A percentile compares a stretch with the other conserved stretches of the same genome.
These are phyloP conservation scores for Alternaria triticimaculans DNA, from an alignment of 2,329 filamentous ascomycete species.

Conservation along the genomic window DNA sequence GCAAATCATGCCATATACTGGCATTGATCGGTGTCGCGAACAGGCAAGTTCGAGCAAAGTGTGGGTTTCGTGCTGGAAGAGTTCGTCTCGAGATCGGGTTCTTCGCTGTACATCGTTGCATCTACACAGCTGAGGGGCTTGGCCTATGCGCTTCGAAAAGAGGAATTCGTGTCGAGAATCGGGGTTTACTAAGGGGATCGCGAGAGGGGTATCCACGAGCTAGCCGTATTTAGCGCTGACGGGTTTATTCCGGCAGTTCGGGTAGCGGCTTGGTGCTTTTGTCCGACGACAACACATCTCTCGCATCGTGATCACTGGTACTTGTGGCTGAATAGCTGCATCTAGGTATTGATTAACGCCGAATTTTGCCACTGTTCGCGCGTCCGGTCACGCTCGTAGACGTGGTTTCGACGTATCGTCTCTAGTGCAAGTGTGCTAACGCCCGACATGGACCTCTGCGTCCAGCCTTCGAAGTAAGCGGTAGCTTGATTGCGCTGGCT, in stretches of 20 bases:
- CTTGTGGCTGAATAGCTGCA: neutral
- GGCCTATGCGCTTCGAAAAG: neutral
- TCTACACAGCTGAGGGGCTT: neutral
- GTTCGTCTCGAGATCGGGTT: neutral
- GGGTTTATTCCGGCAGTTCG: neutral
- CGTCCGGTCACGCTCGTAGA: neutral
- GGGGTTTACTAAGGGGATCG: slow-evolving; percentile 9
- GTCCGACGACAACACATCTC: neutral
- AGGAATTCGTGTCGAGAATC: slow-evolving; percentile 10
- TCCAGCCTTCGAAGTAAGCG: slow-evolving; percentile 30
- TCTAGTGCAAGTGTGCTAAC: slow-evolving; percentile 37
- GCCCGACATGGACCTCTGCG: slow-evolving; percentile 30
- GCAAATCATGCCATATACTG: neutral
- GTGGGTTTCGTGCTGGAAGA: neutral
- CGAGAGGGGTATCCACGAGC: neutral
- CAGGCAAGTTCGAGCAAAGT: neutral
- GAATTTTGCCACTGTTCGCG: neutral
- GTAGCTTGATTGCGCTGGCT: slow-evolving; percentile 24
- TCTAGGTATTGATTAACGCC: neutral
- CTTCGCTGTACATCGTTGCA: slow-evolving; percentile 2
- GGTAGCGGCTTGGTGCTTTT: neutral
- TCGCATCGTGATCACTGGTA: neutral
- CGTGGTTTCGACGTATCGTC: slow-evolving; percentile 15
- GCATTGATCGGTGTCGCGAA: neutral
- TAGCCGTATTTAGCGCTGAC: neutral